phyloP scores from a whole-genome alignment of 441 rosid genomes.

The Eutrema salsugineum region DNA sequence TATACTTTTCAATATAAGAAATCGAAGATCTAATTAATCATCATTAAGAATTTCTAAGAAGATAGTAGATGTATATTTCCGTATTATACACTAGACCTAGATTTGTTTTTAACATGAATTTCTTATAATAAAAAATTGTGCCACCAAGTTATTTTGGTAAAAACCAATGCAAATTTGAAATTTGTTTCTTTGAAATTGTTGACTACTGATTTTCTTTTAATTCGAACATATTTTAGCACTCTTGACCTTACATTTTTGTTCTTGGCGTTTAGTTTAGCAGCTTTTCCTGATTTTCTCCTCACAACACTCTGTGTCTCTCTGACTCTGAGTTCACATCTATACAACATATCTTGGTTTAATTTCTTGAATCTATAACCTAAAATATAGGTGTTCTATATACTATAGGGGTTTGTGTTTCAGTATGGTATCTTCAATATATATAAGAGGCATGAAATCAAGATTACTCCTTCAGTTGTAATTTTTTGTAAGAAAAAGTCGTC shows the following conservation, averaged over 20 bases:
- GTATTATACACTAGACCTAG: background rate
- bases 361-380: background rate
- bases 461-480: background rate
- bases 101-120: background rate
- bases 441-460: background rate
- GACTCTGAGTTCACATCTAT: conserved; percentile 4
- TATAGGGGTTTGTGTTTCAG: background rate
- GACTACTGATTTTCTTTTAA: background rate
- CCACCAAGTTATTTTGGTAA: background rate
- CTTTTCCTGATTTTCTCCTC: conserved; percentile 11
- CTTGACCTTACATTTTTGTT: conserved; percentile 12
- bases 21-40: no score
- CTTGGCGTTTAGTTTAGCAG: conserved; percentile 19
- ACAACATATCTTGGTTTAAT: background rate
- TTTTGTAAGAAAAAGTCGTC: background rate
- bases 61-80: background rate
- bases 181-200: background rate
- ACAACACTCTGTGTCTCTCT: conserved; percentile 20
- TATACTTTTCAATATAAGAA: background rate
- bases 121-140: background rate
- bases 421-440: background rate
- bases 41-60: background rate
- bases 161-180: background rate
- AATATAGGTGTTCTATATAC: background rate
- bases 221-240: background rate